Evolutionary conservation across 2,329 filamentous ascomycete genomes (phyloP), one percentile per base, ranked within the genome.

Genomic region (Cercospora nicotianae): DNA sequence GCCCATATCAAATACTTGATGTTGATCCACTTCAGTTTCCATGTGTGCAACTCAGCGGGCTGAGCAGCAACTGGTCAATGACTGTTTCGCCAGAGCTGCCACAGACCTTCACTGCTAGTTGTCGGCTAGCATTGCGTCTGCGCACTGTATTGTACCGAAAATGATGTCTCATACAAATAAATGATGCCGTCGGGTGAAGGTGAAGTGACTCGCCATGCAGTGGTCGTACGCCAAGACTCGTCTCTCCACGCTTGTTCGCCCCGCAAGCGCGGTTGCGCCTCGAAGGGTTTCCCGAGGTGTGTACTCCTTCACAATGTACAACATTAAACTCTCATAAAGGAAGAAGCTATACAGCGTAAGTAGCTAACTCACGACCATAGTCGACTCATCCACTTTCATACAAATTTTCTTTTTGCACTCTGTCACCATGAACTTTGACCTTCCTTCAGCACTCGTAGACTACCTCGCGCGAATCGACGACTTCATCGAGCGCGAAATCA

Each of bases 401-500:
- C 42, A 33, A 13, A 13, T 23, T 26, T n/a, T 33, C 57, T 33
- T 9, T 18, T 57, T 16, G 6, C 13, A 16, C 23, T 12, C n/a
- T 20, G 12, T 45, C 59, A 72, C 57, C 20, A 87, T 87, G 84
- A 83, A 85, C 77, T 87, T 88, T 77, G 83, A 86, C 13, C 79
- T 88, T 16, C 86, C 87, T 1, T 71, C 78, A 4, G 83, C 83
- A 33, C 79, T 88, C 1, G 74, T 81, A 53, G 67, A 79, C 6
- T 85, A 86, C 73, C 77, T 88, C 31, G 67, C 75, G 30, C 76
- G 79, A n/a, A 79, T 89, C 12, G 86, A 89, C 77, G 73, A 74
- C n/a, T 89, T 89, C 78, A 88, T 89, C 71, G 79, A 83, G 2
- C 74, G 76, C 13, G 81, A 83, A 60, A 89, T 88, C 71, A 77